Conservation (phyloP, 1,139 yeast species). For the Chernovozyma aurita region DNA sequence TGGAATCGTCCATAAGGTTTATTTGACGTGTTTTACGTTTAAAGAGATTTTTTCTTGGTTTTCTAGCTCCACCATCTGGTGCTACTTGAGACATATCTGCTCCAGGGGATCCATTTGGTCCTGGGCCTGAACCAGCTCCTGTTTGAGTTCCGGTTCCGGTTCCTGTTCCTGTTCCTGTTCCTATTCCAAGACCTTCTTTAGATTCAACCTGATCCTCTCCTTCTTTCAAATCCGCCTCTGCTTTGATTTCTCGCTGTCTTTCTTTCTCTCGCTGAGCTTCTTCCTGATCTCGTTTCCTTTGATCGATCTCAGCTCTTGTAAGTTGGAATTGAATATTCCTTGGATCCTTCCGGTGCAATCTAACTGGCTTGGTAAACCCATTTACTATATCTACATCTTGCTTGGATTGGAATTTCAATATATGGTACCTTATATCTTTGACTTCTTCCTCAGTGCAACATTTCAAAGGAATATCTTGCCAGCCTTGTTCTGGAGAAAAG, state of each 20-base stretch:
- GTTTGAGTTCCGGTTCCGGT: slow-evolving; percentile 1
- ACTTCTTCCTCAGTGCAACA: slow-evolving; percentile 73
- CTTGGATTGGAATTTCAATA: slow-evolving; percentile 74
- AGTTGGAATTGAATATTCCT: slow-evolving; percentile 82
- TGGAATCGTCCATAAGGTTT: slow-evolving; percentile 72
- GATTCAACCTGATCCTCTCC: slow-evolving; percentile 9
- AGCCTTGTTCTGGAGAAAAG: slow-evolving; percentile 21
- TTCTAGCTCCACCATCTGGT: slow-evolving; percentile 90
- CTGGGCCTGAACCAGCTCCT: slow-evolving; percentile 13
- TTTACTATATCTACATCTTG: slow-evolving; percentile 65
- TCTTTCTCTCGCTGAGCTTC: slow-evolving; percentile 20
- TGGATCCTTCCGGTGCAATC: slow-evolving; percentile 91
- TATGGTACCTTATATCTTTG: slow-evolving; percentile 72
- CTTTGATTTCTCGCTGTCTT: slow-evolving; percentile 21
- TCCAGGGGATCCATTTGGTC: slow-evolving; percentile 12
- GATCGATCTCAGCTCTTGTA: slow-evolving; percentile 58
- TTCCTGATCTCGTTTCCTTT: slow-evolving; percentile 49
- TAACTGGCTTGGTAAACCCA: slow-evolving; percentile 74
- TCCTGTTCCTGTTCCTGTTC: slow-evolving; percentile 15
- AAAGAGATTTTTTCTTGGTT: slow-evolving; percentile 55
- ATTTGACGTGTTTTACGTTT: slow-evolving; percentile 85
- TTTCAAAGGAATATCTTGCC: slow-evolving; percentile 67
- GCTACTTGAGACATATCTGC: slow-evolving; percentile 72
- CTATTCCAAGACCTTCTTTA: slow-evolving; percentile 18
- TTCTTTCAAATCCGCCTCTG: slow-evolving; percentile 8